A percentile compares a stretch with the other conserved stretches of the same genome.
phyloP scores from a whole-genome alignment of 2,329 filamentous ascomycete genomes.

The Colletotrichum endophyticum region DNA sequence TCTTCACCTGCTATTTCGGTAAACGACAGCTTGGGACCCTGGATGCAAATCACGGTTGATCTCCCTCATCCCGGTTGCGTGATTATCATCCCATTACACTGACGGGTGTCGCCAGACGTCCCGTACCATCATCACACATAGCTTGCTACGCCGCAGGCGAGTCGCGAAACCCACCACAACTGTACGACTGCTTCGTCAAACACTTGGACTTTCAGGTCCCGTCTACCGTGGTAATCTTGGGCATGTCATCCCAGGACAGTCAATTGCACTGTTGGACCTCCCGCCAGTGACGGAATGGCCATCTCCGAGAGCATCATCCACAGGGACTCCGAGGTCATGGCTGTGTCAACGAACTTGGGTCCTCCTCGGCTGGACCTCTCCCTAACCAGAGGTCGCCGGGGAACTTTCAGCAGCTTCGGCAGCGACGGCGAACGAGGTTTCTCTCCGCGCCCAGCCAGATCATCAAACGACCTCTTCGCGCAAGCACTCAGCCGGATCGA shows the following conservation, averaged over 20 bases:
- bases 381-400: neutral
- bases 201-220: neutral
- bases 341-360: conserved; percentile 14
- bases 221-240: neutral
- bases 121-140: neutral
- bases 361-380: conserved; percentile 18
- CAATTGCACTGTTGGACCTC: neutral
- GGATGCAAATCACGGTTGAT: neutral
- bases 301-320: neutral
- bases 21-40: neutral
- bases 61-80: neutral
- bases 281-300: neutral
- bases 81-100: neutral
- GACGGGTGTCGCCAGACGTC: neutral
- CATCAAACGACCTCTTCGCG: conserved; percentile 18
- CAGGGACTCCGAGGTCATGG: conserved; percentile 11
- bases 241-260: neutral
- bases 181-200: neutral
- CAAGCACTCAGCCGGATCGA: conserved; percentile 1
- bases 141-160: neutral
- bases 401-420: conserved; percentile 18
- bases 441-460: conserved; percentile 15
- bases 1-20: neutral
- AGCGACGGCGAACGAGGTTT: conserved; percentile 2
- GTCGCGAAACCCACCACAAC: neutral